phyloP scores from a whole-genome alignment of 2,329 filamentous ascomycete species.

The Ophiostoma australiae region DNA sequence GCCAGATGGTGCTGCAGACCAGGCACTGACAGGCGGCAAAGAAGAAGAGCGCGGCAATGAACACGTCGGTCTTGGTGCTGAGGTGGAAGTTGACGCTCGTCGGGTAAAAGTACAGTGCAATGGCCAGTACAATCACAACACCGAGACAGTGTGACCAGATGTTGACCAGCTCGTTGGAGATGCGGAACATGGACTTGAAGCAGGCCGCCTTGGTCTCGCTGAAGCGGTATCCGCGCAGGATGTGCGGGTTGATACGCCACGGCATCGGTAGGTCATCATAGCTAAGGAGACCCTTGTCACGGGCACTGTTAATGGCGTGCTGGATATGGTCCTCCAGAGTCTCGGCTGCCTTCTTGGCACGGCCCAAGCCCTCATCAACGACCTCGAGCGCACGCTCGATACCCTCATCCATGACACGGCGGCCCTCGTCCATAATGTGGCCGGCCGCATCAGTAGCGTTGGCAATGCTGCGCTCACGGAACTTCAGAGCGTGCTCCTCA shows the following conservation, averaged over 20 bases:
- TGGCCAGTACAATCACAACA: conserved; percentile 75
- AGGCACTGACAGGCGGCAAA: conserved; percentile 92
- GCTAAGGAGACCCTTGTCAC: conserved; percentile 74
- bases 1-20: conserved; percentile 93
- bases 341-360: conserved; percentile 75
- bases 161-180: conserved; percentile 93
- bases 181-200: conserved; percentile 71
- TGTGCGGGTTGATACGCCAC: conserved; percentile 94
- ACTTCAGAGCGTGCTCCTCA: conserved; percentile 72
- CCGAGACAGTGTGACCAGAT: conserved; percentile 96
- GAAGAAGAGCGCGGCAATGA: conserved; percentile 92
- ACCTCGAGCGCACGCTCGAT: conserved; percentile 69
- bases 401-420: conserved; percentile 74
- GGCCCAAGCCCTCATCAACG: conserved; percentile 74
- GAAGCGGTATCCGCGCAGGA: conserved; percentile 87
- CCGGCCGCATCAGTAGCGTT: conserved; percentile 62
- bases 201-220: conserved; percentile 87
- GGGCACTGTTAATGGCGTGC: conserved; percentile 66
- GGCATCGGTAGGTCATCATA: conserved; percentile 89
- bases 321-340: conserved; percentile 81
- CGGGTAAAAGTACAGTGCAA: conserved; percentile 96
- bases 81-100: conserved; percentile 77
- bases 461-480: conserved; percentile 70
- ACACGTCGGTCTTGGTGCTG: conserved; percentile 80
- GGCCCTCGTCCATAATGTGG: conserved; percentile 70